phyloP scores from a whole-genome alignment of 306 rosid species.

The Cucumis melo region DNA sequence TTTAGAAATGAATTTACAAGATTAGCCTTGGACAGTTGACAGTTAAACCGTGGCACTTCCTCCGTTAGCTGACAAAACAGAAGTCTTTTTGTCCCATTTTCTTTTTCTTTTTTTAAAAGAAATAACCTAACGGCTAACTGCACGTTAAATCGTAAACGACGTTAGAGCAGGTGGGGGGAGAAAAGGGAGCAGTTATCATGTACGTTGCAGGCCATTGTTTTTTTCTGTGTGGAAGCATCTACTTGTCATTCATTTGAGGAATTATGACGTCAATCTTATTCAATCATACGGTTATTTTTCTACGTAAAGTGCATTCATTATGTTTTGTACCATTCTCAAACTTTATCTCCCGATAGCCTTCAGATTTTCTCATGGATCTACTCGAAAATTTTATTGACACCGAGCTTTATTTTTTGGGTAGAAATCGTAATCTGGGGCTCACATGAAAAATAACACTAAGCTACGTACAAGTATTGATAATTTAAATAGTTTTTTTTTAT shows the following conservation, averaged over 20 bases:
- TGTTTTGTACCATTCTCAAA: neutral
- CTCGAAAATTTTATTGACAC: too few species aligned
- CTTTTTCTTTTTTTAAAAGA: too few species aligned
- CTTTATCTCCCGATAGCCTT: neutral
- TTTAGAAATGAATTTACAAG: neutral
- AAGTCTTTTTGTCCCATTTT: too few species aligned
- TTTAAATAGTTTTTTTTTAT: too few species aligned
- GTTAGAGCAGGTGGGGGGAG: neutral
- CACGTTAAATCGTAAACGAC: neutral
- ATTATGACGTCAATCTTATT: neutral
- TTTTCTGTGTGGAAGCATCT: neutral
- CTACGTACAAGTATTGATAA: too few species aligned
- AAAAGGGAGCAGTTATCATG: neutral
- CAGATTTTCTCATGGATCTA: neutral
- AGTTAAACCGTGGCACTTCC: neutral
- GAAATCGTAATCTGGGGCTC: too few species aligned
- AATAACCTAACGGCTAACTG: neutral
- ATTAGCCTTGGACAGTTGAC: neutral
- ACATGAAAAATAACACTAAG: too few species aligned
- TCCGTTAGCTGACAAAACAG: neutral
- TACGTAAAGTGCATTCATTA: neutral
- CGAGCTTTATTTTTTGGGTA: too few species aligned
- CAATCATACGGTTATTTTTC: neutral
- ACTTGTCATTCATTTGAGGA: neutral
- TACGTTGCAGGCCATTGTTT: neutral